Evolutionary conservation across 2,329 filamentous ascomycete species (phyloP).

Genomic region (Aspergillus japonicus): DNA sequence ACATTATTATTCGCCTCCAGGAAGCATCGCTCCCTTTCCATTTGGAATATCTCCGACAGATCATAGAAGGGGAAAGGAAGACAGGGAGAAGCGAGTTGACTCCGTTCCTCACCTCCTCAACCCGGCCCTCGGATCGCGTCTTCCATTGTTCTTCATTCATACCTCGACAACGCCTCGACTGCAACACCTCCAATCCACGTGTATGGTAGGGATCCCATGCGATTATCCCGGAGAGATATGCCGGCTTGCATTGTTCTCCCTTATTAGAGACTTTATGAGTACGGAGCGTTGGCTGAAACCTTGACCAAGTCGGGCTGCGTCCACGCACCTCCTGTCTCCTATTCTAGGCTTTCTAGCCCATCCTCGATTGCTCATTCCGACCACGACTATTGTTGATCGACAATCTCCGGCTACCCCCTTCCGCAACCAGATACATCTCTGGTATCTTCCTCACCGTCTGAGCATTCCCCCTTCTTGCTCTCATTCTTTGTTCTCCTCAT

Average conservation of each 20-base stretch:
- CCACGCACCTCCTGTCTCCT: not conserved
- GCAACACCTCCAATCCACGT: conserved; percentile 5
- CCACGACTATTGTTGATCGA: conserved; percentile 2
- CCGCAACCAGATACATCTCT: conserved; percentile 5
- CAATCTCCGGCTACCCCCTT: conserved; percentile 3
- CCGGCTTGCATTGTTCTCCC: conserved; percentile 3
- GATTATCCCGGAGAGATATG: conserved; percentile 7
- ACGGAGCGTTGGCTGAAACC: conserved; percentile 3
- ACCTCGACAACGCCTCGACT: not conserved
- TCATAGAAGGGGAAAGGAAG: not conserved
- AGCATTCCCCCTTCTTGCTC: conserved; percentile 3
- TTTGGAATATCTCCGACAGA: conserved; percentile 1
- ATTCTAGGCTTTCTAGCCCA: conserved; percentile 6
- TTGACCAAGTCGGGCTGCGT: conserved; percentile 2
- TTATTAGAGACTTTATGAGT: not conserved
- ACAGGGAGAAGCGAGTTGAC: not conserved
- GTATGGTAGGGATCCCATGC: conserved; percentile 1
- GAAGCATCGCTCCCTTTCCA: not conserved
- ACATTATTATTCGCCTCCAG: conserved; percentile 5
- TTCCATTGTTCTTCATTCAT: not conserved
- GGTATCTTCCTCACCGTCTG: conserved; percentile 6
- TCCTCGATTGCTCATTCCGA: not conserved
- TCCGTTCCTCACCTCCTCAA: not conserved
- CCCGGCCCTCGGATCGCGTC: not conserved
- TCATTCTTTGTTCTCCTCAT: conserved; percentile 7